Evolutionary conservation across 202 grass and related monocot genomes (phyloP).

Genomic region (Cymbopogon flexuosus): DNA sequence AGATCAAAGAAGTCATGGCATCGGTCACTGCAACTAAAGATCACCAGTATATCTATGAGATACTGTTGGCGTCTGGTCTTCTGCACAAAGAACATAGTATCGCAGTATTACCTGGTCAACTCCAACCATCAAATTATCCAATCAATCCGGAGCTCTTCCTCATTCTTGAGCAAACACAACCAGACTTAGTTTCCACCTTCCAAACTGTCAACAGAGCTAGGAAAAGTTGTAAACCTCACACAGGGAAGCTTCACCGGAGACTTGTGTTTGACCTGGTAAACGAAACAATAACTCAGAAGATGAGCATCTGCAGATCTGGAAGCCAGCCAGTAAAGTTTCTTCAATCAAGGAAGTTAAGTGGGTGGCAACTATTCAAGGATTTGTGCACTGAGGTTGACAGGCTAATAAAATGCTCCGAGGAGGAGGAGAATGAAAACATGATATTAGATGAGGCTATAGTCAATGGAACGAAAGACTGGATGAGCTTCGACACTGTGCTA

Average conservation of each 20-base stretch:
- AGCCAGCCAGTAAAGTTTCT: constrained; percentile 28
- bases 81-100: constrained; percentile 50
- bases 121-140: constrained; percentile 28
- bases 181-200: constrained; percentile 4
- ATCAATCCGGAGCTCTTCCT: constrained; percentile 84
- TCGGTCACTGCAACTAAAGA: constrained; percentile 37
- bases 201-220: constrained; percentile 24
- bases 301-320: constrained; percentile 24
- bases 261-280: constrained; percentile 78
- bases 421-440: constrained; percentile 32
- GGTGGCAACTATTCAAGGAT: constrained; percentile 59
- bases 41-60: constrained; percentile 73
- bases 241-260: constrained; percentile 58
- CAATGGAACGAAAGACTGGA: constrained; percentile 48
- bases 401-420: constrained; percentile 34
- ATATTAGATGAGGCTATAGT: constrained; percentile 30
- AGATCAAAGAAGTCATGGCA: constrained; percentile 16
- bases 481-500: constrained; percentile 38
- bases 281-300: constrained; percentile 63
- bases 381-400: constrained; percentile 69
- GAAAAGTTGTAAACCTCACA: constrained; percentile 21
- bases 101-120: constrained; percentile 42
- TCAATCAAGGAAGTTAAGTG: constrained; percentile 42
- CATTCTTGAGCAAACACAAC: constrained; percentile 88
- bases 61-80: constrained; percentile 67